Evolutionary conservation across 2,329 filamentous ascomycete genomes (phyloP).

Genomic region (Fusarium sp.): DNA sequence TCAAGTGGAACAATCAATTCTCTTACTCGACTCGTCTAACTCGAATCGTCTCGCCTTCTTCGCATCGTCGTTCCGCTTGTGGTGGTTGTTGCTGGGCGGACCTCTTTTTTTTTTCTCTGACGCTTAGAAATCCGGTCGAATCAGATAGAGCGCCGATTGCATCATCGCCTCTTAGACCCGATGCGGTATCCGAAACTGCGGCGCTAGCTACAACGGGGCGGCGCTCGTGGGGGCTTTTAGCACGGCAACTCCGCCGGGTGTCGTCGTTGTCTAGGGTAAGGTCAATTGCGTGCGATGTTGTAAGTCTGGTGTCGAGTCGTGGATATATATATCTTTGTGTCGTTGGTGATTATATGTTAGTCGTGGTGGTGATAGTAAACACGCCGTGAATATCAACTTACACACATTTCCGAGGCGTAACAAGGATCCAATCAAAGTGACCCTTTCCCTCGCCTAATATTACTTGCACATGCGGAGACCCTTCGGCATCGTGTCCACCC

Average conservation of each 20-base stretch:
- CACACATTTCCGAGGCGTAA: neutral
- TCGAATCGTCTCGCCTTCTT: neutral
- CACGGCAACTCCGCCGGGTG: conserved; percentile 5
- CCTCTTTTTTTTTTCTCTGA: conserved; percentile 19
- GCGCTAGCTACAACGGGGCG: conserved; percentile 38
- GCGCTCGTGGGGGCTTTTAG: conserved; percentile 13
- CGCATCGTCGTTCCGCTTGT: conserved; percentile 11
- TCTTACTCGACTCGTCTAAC: conserved; percentile 4
- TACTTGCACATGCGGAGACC: neutral
- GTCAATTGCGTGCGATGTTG: neutral
- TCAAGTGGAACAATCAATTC: conserved; percentile 13
- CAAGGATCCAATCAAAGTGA: neutral
- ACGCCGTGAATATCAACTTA: neutral
- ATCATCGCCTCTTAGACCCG: conserved; percentile 39
- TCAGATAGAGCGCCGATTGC: conserved; percentile 41
- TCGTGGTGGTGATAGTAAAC: neutral
- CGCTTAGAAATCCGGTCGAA: conserved; percentile 47
- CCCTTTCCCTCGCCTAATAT: neutral
- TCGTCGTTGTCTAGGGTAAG: conserved; percentile 15
- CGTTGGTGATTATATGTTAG: neutral
- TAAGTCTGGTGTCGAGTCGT: neutral
- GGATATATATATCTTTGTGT: neutral
- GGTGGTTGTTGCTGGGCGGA: conserved; percentile 25
- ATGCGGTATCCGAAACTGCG: conserved; percentile 27
- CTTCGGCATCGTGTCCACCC: neutral